Base-by-base conservation (phyloP, 2,329 filamentous ascomycete genomes). In the Trichophyton simii region DNA sequence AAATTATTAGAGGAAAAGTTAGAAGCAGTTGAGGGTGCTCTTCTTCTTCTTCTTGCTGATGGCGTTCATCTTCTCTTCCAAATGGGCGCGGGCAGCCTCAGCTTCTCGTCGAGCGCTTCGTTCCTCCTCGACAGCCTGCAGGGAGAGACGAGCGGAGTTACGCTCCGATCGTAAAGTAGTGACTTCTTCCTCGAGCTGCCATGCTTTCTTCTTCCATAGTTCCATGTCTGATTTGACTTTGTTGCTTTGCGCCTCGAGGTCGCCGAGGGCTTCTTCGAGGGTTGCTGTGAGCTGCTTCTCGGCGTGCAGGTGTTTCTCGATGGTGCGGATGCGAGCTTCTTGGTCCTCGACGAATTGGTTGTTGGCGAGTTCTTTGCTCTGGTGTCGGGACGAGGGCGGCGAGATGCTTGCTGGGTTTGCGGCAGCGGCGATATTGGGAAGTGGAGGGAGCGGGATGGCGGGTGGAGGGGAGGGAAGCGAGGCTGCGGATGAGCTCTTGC, bases 11-110 rank as follows among this genome's bases (percentile, higher is more conserved):
- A 22, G 3, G 3, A 22, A 22, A 22, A 22, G 22, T 76, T 90
- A 96, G 80, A 99, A 99, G 82, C 94, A 99, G 79, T 96, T 97
- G 75, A 99, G 82, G 67, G 88, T 91, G 83, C 95, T 96, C 83
- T 80, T 81, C 76, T 95, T 91, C 82, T 92, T 96, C 80, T 95
- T 94, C 78, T 88, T 87, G 76, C 87, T 91, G 73, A 94, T 87
- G 62, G 88, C 87, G 70, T 92, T 91, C 86, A 99, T 99, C 61
- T 92, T 84, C 78, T 95, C 90, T 77, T 99, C 92, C 28, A 99
- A 83, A 70, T 95, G 89, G 44, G 87, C 88, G 60, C 88, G 82
- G 50, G 94, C 94, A 66, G 88, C 85, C 78, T 99, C 94, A 41
- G 95, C 91, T 65, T 92, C 89, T 66, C 90, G 82, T 63, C 94